These are phyloP conservation scores for Euphorbia corollata DNA, from an alignment of 441 rosid species.

Conservation along the genomic window DNA sequence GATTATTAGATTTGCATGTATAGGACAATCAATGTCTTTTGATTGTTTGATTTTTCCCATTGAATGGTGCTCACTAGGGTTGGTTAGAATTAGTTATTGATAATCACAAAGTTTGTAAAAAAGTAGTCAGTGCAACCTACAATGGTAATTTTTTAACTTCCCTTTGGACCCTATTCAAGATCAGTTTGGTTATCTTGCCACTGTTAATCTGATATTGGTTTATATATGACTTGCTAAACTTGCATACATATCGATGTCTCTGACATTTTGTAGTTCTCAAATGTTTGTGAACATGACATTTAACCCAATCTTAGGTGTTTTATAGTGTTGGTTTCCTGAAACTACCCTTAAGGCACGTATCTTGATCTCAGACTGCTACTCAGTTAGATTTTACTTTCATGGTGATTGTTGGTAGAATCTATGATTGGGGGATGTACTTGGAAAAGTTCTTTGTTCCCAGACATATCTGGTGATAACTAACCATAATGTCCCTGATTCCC, in stretches of 20 bases:
- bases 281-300: not conserved
- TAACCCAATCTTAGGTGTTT: not conserved
- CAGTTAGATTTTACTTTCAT: not conserved
- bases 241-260: not conserved
- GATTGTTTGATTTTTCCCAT: not conserved
- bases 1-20: not conserved
- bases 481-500: too few relatives aligned
- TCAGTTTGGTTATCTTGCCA: not conserved
- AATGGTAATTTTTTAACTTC: not conserved
- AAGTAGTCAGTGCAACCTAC: not conserved
- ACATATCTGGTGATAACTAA: too few relatives aligned
- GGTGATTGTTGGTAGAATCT: not conserved
- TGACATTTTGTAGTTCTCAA: not conserved
- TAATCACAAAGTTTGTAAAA: not conserved
- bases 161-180: not conserved
- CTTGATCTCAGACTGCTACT: not conserved
- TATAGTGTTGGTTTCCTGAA: not conserved
- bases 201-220: not conserved
- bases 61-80: not conserved
- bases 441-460: too few relatives aligned
- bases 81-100: not conserved
- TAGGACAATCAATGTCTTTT: not conserved
- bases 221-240: not conserved
- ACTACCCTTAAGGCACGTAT: not conserved
- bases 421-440: not conserved